phyloP scores from a whole-genome alignment of 148 eudicot species.

The Hydrangea macrophylla region DNA sequence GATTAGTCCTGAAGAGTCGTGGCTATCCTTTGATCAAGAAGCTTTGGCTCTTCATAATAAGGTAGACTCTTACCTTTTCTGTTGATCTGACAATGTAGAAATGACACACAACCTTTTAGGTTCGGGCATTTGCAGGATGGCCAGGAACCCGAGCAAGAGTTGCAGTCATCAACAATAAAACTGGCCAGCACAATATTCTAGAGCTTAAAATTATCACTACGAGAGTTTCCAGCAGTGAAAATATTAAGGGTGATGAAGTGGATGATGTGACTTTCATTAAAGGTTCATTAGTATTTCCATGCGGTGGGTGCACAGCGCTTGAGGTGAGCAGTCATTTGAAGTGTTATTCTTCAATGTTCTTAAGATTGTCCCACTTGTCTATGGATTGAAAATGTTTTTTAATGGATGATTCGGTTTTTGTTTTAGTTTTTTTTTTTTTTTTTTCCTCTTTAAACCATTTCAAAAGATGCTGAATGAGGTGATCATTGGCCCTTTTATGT shows the following conservation, averaged over 20 bases:
- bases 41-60: slow-evolving; percentile 82
- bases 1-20: slow-evolving; percentile 82
- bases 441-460: neutral
- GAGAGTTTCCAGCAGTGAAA: slow-evolving; percentile 33
- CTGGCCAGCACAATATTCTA: slow-evolving; percentile 34
- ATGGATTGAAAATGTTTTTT: neutral
- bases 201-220: slow-evolving; percentile 87
- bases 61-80: slow-evolving; percentile 37
- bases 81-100: slow-evolving; percentile 10
- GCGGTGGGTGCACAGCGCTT: slow-evolving; percentile 58
- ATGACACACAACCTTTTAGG: slow-evolving; percentile 65
- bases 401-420: neutral
- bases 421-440: neutral
- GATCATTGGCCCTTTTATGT: neutral
- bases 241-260: slow-evolving; percentile 27
- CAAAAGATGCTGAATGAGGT: neutral
- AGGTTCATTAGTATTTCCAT: slow-evolving; percentile 69
- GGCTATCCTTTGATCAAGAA: slow-evolving; percentile 83
- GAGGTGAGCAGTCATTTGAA: slow-evolving; percentile 51
- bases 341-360: slow-evolving; percentile 3
- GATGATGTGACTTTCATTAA: slow-evolving; percentile 53
- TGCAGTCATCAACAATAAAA: slow-evolving; percentile 35
- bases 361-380: slow-evolving; percentile 8
- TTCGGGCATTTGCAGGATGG: slow-evolving; percentile 99
- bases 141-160: slow-evolving; percentile 92